Evolutionary conservation across 805 yeast genomes (phyloP), one percentile per base, ranked within the genome.

Genomic region (Metschnikowia picachoensis): DNA sequence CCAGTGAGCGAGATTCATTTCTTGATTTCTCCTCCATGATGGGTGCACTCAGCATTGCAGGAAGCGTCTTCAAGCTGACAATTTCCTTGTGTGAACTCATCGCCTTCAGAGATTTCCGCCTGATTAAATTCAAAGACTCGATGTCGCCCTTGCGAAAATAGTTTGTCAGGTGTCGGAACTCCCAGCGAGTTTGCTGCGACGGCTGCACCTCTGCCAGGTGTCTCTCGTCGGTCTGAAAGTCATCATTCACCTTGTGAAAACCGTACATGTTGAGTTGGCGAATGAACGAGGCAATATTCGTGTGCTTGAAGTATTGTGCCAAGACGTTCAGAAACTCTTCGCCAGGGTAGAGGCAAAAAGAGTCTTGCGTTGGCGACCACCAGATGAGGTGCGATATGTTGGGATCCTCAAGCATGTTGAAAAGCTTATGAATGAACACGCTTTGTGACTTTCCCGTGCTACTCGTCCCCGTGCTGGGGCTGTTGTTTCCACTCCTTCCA

Each of bases 341-440:
- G 41, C 85, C 84, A 0, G 97, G 97, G 4, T 78, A 67, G n/a
- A 92, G 80, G 46, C 81, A 77, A 57, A 94, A 94, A 5, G 91
- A 79, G 52, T 83, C 87, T 49, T 79, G 78, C 10, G 80, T 59
- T 10, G 79, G 73, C 1, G 88, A 67, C 97, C 98, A 92, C 82
- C 92, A 83, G 20, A 92, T 92, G 33, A 92, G 73, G 60, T 85
- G 94, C 46, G 78, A 69, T 30, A 92, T 69, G 28, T 77, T 66
- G 2, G 72, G 70, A 60, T 92, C 97, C 57, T 91, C 95, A 40
- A 92, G 76, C 95, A 92, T 92, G 52, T 85, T 82, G 72, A 87
- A 91, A 25, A 92, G 77, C 62, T 92, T 92, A 66, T 91, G 96
- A 49, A 91, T 87, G 68, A 92, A 92, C 44, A 59, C 76, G 39